Evolutionary conservation across 345 rosid species (phyloP).

Genomic region (Gossypium herbaceum): DNA sequence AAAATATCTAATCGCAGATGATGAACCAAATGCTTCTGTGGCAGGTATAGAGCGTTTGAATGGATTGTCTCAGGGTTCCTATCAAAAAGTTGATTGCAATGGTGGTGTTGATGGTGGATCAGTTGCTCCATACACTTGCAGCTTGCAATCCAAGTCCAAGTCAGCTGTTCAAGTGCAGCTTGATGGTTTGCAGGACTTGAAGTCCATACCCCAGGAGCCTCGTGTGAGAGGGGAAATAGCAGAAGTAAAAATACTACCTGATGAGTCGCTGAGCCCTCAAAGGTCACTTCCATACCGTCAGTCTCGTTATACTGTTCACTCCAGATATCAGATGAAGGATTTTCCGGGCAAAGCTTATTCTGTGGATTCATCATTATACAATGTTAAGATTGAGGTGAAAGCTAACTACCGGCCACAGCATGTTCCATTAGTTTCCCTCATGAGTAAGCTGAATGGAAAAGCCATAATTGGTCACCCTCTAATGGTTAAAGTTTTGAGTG

Average conservation of each 20-base stretch:
- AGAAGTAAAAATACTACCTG: constrained; percentile 27
- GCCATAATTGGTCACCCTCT: constrained; percentile 89
- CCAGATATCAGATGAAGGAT: constrained; percentile 43
- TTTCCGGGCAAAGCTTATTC: constrained; percentile 32
- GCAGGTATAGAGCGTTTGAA: constrained; percentile 28
- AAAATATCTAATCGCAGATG: constrained; percentile 42
- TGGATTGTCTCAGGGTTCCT: constrained; percentile 32
- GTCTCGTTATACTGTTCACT: constrained; percentile 42
- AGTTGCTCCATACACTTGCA: constrained; percentile 12
- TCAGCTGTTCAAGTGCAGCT: constrained; percentile 24
- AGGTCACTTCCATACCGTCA: constrained; percentile 54
- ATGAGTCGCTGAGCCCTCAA: constrained; percentile 41
- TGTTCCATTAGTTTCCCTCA: constrained; percentile 88
- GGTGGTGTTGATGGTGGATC: constrained; percentile 18
- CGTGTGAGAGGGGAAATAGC: constrained; percentile 26
- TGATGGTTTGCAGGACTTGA: constrained; percentile 32
- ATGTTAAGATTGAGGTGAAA: constrained; percentile 74
- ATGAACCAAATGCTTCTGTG: constrained; percentile 33
- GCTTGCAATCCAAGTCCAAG: constrained; percentile 20
- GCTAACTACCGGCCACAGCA: constrained; percentile 57
- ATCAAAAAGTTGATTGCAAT: constrained; percentile 33
- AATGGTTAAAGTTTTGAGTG: constrained; percentile 41
- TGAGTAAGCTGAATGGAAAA: constrained; percentile 76
- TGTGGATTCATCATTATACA: constrained; percentile 40
- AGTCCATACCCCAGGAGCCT: constrained; percentile 31